These are phyloP conservation scores for Setaria italica DNA, from an alignment of 202 grass and related monocot species.

Conservation along the genomic window DNA sequence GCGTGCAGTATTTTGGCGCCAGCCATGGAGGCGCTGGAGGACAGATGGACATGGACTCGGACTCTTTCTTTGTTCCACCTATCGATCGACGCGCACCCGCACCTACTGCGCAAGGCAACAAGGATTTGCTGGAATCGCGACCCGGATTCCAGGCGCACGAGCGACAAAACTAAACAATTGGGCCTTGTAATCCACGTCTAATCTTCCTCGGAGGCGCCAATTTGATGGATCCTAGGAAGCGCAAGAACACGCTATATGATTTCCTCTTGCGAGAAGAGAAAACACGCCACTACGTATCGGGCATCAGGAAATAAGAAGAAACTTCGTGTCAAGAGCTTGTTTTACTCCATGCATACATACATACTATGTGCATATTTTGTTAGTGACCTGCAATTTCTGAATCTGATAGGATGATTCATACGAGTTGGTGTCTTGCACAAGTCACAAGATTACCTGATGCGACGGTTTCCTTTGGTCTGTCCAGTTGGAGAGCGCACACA, in stretches of 20 bases:
- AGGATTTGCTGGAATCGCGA: slow-evolving; percentile 31
- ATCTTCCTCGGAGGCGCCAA: slow-evolving; percentile 46
- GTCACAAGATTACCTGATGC: slow-evolving; percentile 25
- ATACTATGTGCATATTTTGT: too few species aligned
- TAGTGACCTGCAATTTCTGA: background rate
- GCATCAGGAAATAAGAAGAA: slow-evolving; percentile 27
- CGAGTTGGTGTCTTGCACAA: background rate
- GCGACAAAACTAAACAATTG: slow-evolving; percentile 5
- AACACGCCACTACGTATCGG: background rate
- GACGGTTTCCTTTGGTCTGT: slow-evolving; percentile 29
- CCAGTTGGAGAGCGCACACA: slow-evolving; percentile 37
- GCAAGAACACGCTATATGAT: background rate
- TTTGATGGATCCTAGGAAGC: slow-evolving; percentile 49
- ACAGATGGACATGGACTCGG: background rate
- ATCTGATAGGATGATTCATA: background rate
- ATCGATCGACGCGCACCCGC: background rate
- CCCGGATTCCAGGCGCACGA: slow-evolving; percentile 27
- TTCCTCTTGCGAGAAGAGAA: background rate
- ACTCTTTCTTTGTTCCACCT: background rate
- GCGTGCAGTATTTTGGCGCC: slow-evolving; percentile 19
- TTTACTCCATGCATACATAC: background rate
- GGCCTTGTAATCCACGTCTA: slow-evolving; percentile 43
- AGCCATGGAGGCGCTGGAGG: slow-evolving; percentile 5
- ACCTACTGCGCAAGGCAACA: slow-evolving; percentile 35
- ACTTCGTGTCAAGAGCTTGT: slow-evolving; percentile 35